Percentiles rank a stretch among this genome's conserved stretches.
These are phyloP conservation scores for Capillidium rhysosporum DNA, from an alignment of 371 early-diverging fungal species.

Conservation along the genomic window DNA sequence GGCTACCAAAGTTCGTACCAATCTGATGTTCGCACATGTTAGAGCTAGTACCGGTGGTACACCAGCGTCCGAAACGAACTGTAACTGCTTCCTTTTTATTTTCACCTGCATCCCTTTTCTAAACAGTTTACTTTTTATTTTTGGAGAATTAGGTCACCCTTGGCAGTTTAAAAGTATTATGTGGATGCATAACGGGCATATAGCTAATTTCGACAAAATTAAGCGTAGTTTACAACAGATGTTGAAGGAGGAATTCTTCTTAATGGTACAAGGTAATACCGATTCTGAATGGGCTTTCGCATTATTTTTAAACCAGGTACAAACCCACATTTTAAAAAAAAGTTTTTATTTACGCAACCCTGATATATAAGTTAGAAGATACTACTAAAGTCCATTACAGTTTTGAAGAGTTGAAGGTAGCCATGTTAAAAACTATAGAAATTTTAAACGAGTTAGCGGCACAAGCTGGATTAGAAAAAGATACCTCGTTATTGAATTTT, in stretches of 20 bases:
- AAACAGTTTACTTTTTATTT: neutral
- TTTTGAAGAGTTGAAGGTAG: constrained; percentile 33
- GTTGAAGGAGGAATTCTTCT: constrained; percentile 44
- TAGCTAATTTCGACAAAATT: constrained; percentile 46
- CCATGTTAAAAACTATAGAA: constrained; percentile 54
- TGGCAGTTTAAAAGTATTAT: constrained; percentile 55
- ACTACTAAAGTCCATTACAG: constrained; percentile 25
- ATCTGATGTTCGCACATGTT: constrained; percentile 68
- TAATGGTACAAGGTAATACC: constrained; percentile 57
- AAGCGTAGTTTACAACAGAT: constrained; percentile 42
- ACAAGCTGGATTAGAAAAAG: constrained; percentile 25
- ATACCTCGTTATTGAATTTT: constrained; percentile 58
- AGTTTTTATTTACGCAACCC: neutral
- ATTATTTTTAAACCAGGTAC: constrained; percentile 52
- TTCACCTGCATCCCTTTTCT: neutral
- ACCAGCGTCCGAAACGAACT: constrained; percentile 62
- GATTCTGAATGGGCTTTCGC: constrained; percentile 79
- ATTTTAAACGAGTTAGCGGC: constrained; percentile 46
- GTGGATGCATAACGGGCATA: constrained; percentile 81
- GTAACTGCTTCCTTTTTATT: constrained; percentile 15
- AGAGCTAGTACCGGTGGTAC: constrained; percentile 57
- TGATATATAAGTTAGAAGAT: constrained; percentile 24
- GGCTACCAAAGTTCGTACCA: constrained; percentile 58
- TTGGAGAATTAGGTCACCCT: constrained; percentile 28
- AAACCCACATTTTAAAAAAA: neutral